Percentiles rank a stretch among this genome's conserved stretches.
These are phyloP conservation scores for Dactylonectria estremocensis DNA, from an alignment of 2,329 filamentous ascomycete genomes.

Conservation along the genomic window DNA sequence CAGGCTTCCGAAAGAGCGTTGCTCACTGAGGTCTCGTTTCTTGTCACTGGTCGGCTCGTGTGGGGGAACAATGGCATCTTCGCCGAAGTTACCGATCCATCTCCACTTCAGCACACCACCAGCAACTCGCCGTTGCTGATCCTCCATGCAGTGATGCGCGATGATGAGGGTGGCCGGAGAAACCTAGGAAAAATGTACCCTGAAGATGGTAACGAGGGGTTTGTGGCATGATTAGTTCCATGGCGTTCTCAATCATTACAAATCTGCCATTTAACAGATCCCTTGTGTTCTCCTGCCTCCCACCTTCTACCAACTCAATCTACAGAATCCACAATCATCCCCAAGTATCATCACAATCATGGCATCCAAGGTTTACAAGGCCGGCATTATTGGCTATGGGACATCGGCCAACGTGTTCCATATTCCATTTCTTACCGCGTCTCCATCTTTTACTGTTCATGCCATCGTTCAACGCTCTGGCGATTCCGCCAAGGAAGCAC, in stretches of 20 bases:
- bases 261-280: background rate
- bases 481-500: constrained; percentile 1
- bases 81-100: constrained; percentile 13
- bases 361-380: background rate
- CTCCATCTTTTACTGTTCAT: background rate
- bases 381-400: constrained; percentile 2
- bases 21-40: no score
- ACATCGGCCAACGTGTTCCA: constrained; percentile 11
- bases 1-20: background rate
- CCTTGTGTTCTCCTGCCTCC: background rate
- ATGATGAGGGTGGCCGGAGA: background rate
- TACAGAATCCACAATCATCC: background rate
- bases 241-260: background rate
- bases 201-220: background rate
- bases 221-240: background rate
- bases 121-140: background rate
- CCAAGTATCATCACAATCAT: background rate
- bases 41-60: no score
- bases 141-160: background rate
- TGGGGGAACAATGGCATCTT: background rate
- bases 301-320: background rate
- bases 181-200: background rate
- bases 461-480: constrained; percentile 5
- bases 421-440: constrained; percentile 1
- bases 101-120: background rate